Base-by-base conservation (phyloP, 1,284 basidiomycete genomes). In the Cryptococcus sp. region DNA sequence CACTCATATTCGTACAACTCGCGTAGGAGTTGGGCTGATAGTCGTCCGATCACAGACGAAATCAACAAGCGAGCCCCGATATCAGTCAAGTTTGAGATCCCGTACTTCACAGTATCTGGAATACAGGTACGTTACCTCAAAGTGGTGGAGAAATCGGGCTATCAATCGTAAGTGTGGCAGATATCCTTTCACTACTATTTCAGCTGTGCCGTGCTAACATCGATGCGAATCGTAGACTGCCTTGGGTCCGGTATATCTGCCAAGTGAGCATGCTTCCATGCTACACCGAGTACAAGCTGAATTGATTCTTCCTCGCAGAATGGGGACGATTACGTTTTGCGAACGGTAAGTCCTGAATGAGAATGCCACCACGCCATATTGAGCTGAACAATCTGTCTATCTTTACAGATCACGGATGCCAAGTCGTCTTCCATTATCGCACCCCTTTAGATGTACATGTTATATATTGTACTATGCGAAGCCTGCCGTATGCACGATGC, bases 111-210 rank as follows among this genome's bases (percentile, higher is more conserved):
- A 0, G 89, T 93, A 1, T 96, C 93, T 0, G 95, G 96, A 10
- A 96, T 98, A 60, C 93, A 70, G 45, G 95, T 98, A 17, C 85
- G 94, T 53, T 98, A 97, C 75, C 82, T 93, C 65, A 99, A 99
- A 80, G 94, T 99, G 54, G 93, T 98, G 1, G 96, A 99, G 79
- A 98, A 99, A 83, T 93, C 90, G 57, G 95, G 93, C 19, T 96
- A 94, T 76, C 91, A 96, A 78, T 92, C 93, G 34, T 49, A 50
- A 48, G 29, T 46, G 38, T 45, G 34, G 17, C 41, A 0, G 78
- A 94, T 58, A 92, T 89, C 3, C 10, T 26, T 34, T 25, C 41
- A 22, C n/a, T 25, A 3, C 7, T 23, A 17, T 16, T 34, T 26
- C 46, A 53, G 23, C 46, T 29, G 39, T 3, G 23, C 19, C n/a